These are phyloP conservation scores for Ceratocystis papillata DNA, from an alignment of 2,329 filamentous ascomycete genomes.

Conservation along the genomic window DNA sequence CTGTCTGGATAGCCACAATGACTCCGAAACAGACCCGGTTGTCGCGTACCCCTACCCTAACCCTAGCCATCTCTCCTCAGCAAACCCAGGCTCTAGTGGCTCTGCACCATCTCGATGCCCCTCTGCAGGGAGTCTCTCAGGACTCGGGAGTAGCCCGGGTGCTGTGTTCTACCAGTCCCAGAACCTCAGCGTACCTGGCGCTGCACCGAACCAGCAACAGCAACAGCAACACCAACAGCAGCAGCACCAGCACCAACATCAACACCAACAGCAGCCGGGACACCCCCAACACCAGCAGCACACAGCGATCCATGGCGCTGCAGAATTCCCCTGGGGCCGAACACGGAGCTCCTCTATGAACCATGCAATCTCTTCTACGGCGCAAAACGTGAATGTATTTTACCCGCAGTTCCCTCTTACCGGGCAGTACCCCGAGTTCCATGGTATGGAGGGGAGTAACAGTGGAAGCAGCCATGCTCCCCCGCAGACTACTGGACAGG, in stretches of 20 bases:
- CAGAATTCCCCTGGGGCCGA: not conserved
- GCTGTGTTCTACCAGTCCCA: not conserved
- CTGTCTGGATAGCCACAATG: not conserved
- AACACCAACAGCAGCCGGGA: too few species aligned
- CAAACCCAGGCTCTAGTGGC: too few species aligned
- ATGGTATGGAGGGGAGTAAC: not conserved
- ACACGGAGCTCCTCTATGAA: not conserved
- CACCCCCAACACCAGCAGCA: too few species aligned
- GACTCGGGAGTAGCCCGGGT: too few species aligned
- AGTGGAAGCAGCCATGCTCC: not conserved
- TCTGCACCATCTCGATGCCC: too few species aligned
- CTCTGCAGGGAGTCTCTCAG: too few species aligned
- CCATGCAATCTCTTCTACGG: not conserved
- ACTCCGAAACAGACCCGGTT: not conserved
- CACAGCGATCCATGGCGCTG: not conserved
- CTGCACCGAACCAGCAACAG: not conserved
- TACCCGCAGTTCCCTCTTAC: slow-evolving; percentile 1
- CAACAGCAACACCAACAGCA: too few species aligned
- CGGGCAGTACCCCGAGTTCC: slow-evolving; percentile 3
- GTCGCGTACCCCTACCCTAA: not conserved
- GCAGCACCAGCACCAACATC: too few species aligned
- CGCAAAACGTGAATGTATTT: not conserved
- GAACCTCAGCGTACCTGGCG: not conserved
- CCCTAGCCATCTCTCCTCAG: not conserved
- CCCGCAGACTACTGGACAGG: not conserved